Evolutionary conservation across 768 basidiomycete species (phyloP), one percentile per base, ranked within the genome.

Genomic region (Leucocoprinus leucothites): DNA sequence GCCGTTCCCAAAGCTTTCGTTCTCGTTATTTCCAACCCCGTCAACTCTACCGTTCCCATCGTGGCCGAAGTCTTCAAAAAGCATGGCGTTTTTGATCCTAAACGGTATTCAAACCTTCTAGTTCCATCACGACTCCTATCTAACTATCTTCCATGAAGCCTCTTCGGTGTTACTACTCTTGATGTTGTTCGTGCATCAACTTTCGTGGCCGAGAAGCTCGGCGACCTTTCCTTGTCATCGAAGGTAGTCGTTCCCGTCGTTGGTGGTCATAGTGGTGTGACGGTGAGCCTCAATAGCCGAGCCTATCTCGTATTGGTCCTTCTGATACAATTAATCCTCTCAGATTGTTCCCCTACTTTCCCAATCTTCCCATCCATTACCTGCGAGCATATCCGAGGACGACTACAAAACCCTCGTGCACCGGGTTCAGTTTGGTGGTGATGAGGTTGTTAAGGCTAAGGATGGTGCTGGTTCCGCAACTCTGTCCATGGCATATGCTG

Each of bases 381-480:
- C 90, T 25, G 57, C 80, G n/a, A 68, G 68, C 53, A 55, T 87
- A 55, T 62, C 76, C n/a, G 64, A 74, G 34, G 74, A 72, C 5
- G 68, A 70, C 1, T 68, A 84, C 63, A 83, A 85, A 24, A 72
- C 77, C 13, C 80, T 98, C 48, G 77, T 90, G 46, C 79, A 92
- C 54, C 89, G 92, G 61, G 92, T 97, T 64, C 94, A 96, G 70
- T 97, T 91, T 65, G 95, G 95, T 54, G 95, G 94, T 56, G 95
- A 97, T 63, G 95, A 98, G 74, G 95, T 98, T 65, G 96, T 98
- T 69, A 90, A 97, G 75, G 97, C 97, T 42, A 99, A 99, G 78
- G 89, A 92, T 64, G 89, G 89, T 61, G 85, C 86, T 50, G 97
- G 97, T 43, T 94, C 92, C 28, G 95, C 95, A 8, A 97, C 94